Conservation (phyloP, 2,329 filamentous ascomycete species). For the Phialophora chinensis region DNA sequence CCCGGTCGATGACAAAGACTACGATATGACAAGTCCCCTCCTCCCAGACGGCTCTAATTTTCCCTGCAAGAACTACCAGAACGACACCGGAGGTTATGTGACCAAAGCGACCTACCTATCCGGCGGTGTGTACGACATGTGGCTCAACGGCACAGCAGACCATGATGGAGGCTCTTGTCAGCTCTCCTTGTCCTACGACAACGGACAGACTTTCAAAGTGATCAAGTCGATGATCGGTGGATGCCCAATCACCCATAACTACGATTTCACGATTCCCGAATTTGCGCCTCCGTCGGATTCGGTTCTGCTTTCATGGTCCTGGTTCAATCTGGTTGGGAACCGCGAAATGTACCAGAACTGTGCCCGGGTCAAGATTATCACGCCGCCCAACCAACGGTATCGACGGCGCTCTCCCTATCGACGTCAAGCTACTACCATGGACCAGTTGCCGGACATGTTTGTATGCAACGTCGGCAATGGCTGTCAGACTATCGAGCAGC, state of each 20-base stretch:
- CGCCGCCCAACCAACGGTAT: slow-evolving; percentile 26
- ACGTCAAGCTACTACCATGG: slow-evolving; percentile 49
- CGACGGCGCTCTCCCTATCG: slow-evolving; percentile 22
- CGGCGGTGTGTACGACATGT: slow-evolving; percentile 68
- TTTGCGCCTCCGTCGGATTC: slow-evolving; percentile 64
- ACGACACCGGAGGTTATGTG: slow-evolving; percentile 51
- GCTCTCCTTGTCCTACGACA: slow-evolving; percentile 74
- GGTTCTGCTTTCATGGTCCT: slow-evolving; percentile 75
- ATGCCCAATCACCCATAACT: slow-evolving; percentile 60
- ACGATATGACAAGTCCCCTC: slow-evolving; percentile 74
- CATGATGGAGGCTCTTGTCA: slow-evolving; percentile 80
- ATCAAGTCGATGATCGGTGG: slow-evolving; percentile 67
- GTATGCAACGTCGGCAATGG: slow-evolving; percentile 69
- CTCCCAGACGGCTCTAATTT: slow-evolving; percentile 66
- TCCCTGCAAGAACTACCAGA: slow-evolving; percentile 75
- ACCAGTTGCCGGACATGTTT: slow-evolving; percentile 69
- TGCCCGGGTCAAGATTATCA: slow-evolving; percentile 68
- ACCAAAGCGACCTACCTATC: slow-evolving; percentile 67
- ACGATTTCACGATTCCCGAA: slow-evolving; percentile 69
- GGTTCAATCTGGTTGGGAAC: slow-evolving; percentile 78
- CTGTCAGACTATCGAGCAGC: slow-evolving; percentile 64
- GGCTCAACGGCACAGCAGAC: slow-evolving; percentile 65
- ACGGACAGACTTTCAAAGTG: slow-evolving; percentile 72
- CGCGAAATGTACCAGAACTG: slow-evolving; percentile 90
- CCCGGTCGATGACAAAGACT: slow-evolving; percentile 62